These are phyloP conservation scores for Suillus americanus DNA, from an alignment of 768 basidiomycete genomes.

Conservation along the genomic window DNA sequence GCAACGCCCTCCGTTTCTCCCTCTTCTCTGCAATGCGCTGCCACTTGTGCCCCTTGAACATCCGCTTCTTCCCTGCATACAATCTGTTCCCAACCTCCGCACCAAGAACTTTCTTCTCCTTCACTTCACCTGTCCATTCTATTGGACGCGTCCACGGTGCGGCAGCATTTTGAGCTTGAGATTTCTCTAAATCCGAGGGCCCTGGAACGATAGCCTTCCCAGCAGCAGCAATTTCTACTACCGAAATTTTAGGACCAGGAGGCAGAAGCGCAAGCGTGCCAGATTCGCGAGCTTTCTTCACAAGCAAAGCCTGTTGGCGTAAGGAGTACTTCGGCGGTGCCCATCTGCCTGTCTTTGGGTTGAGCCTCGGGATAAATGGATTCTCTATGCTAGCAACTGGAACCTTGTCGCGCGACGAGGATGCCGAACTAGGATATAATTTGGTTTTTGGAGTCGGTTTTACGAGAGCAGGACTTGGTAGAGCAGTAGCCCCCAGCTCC, in stretches of 20 bases:
- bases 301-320: slow-evolving; percentile 73
- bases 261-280: slow-evolving; percentile 63
- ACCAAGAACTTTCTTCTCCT: slow-evolving; percentile 44
- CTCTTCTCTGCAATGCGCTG: slow-evolving; percentile 57
- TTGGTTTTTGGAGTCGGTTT: slow-evolving; percentile 28
- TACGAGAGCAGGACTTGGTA: slow-evolving; percentile 3
- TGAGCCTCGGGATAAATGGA: slow-evolving; percentile 68
- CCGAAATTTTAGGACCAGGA: slow-evolving; percentile 58
- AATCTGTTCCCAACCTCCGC: slow-evolving; percentile 59
- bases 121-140: slow-evolving; percentile 42
- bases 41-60: slow-evolving; percentile 96
- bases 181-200: slow-evolving; percentile 11
- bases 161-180: neutral
- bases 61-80: slow-evolving; percentile 75
- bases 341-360: slow-evolving; percentile 64
- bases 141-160: slow-evolving; percentile 25
- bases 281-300: slow-evolving; percentile 64
- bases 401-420: slow-evolving; percentile 11
- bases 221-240: slow-evolving; percentile 21
- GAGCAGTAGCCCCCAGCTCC: slow-evolving; percentile 19
- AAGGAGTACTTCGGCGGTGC: slow-evolving; percentile 68
- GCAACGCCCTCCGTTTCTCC: slow-evolving; percentile 46
- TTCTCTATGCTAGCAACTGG: slow-evolving; percentile 40
- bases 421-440: slow-evolving; percentile 7
- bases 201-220: slow-evolving; percentile 19